Evolutionary conservation across 805 yeast species (phyloP).

Genomic region (Barnettozyma botsteinii): DNA sequence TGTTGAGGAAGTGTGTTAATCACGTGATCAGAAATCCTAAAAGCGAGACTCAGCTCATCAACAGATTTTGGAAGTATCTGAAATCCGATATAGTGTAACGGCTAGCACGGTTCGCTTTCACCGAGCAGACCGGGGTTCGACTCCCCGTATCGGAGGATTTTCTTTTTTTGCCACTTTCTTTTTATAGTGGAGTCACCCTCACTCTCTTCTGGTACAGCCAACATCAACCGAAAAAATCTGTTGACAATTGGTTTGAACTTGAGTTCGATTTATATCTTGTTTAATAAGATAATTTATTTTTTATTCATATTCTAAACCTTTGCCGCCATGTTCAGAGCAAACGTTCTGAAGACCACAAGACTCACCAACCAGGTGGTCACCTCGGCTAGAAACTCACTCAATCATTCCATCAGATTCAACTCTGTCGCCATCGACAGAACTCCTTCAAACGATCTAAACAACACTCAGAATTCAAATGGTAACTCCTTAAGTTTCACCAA

Average conservation of each 20-base stretch:
- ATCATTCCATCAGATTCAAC: constrained; percentile 34
- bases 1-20: no score
- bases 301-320: neutral
- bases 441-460: constrained; percentile 15
- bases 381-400: constrained; percentile 33
- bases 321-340: constrained; percentile 21
- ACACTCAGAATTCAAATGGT: constrained; percentile 21
- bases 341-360: constrained; percentile 30
- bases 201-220: no score
- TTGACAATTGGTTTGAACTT: no score
- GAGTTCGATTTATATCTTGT: no score
- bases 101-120: constrained; percentile 82
- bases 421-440: constrained; percentile 30
- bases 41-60: no score
- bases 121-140: constrained; percentile 85
- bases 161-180: no score
- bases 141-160: constrained; percentile 72
- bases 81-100: constrained; percentile 73
- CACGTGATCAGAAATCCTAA: no score
- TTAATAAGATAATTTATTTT: no score
- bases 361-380: constrained; percentile 35
- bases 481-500: constrained; percentile 19
- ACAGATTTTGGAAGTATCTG: no score
- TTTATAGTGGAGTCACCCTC: no score
- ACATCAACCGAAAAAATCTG: no score